These are phyloP conservation scores for Leucogyrophana mollusca DNA, from an alignment of 768 basidiomycete genomes.

Conservation along the genomic window DNA sequence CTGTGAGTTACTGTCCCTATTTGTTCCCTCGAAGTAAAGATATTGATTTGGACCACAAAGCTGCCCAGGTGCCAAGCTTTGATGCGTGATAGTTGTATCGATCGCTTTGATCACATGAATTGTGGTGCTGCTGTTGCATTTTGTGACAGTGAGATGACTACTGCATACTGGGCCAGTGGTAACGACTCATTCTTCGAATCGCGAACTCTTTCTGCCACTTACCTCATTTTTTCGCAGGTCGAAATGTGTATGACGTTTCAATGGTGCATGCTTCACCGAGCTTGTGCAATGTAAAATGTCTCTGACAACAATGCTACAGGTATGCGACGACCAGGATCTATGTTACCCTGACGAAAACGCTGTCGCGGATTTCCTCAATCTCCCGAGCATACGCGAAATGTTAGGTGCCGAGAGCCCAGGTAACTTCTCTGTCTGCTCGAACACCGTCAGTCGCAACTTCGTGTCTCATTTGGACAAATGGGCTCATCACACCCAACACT, in stretches of 20 bases:
- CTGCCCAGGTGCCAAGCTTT: constrained; percentile 65
- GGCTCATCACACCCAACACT: constrained; percentile 53
- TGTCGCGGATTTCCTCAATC: constrained; percentile 48
- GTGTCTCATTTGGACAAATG: constrained; percentile 59
- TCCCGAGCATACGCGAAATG: constrained; percentile 38
- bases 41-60: constrained; percentile 29
- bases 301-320: constrained; percentile 10
- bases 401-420: constrained; percentile 46
- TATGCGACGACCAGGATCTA: constrained; percentile 23
- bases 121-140: constrained; percentile 68
- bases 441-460: constrained; percentile 50
- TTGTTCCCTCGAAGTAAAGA: neutral
- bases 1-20: constrained; percentile 35
- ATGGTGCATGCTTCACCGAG: constrained; percentile 31
- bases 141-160: constrained; percentile 57
- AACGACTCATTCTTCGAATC: constrained; percentile 15
- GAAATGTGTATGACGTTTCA: constrained; percentile 60
- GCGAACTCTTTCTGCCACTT: neutral
- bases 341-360: constrained; percentile 39
- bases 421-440: constrained; percentile 60
- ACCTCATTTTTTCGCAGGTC: constrained; percentile 23
- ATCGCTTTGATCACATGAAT: constrained; percentile 61
- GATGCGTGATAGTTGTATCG: constrained; percentile 58
- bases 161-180: constrained; percentile 38
- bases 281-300: no score